Evolutionary conservation across 2,329 filamentous ascomycete genomes (phyloP), one percentile per base, ranked within the genome.

Genomic region (Fonsecaea pedrosoi): DNA sequence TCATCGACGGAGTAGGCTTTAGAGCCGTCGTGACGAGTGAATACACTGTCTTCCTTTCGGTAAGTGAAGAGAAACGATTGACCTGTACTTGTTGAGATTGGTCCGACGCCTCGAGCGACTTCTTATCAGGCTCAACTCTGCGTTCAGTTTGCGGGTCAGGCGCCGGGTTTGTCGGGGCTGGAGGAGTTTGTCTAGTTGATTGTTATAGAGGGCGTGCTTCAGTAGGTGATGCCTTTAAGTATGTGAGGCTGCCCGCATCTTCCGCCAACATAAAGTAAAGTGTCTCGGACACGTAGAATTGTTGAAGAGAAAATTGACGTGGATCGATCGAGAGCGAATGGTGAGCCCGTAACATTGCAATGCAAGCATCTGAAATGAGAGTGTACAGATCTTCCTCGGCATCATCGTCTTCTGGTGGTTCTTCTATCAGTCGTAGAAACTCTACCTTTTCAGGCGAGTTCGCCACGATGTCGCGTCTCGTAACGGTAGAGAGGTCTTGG

Each of bases 141-240:
- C 64, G 64, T 3, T 69, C 58, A 15, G 59, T 67, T 8, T 62
- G 64, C 45, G 66, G 66, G 30, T 69, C 66, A 1, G 69, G 61
- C 1, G 65, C 65, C 4, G 69, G 64, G 18, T 50, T 69, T 25
- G 60, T 67, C 34, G 64, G 66, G n/a, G 59, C 66, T 35, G 58
- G 38, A 45, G 64, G 67, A 12, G 62, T 30, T 9, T 34, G 58
- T 25, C 48, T 32, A 1, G 30, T 45, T 42, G 62, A 30, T 50
- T 64, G 67, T 25, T 53, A 79, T 10, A 65, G 68, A 45, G 59
- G 62, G 42, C 60, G 60, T 32, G 55, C 30, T 25, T 73, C 71
- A 8, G 69, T 72, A 21, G 76, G 71, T 35, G 78, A 77, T 15
- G 73, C 55, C 25, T 74, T 77, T 21, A 21, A 21, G 21, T 21